phyloP scores from a whole-genome alignment of 140 eudicot species.

The Oenanthe javanica region DNA sequence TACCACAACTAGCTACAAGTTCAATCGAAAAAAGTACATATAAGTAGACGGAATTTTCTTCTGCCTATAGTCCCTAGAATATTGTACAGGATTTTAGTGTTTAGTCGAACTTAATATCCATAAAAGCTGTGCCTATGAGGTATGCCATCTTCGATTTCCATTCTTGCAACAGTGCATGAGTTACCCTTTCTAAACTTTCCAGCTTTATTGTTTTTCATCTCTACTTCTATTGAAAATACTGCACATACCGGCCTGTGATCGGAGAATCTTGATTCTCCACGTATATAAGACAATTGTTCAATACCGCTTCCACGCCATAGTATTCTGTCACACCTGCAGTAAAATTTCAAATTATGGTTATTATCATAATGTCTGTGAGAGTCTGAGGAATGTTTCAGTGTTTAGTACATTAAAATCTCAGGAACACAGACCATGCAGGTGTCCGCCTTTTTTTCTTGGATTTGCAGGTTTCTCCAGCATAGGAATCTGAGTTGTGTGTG shows the following conservation, averaged over 20 bases:
- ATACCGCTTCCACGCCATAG: slow-evolving; percentile 65
- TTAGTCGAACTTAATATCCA: slow-evolving; percentile 6
- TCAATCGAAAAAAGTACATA: neutral
- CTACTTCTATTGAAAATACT: slow-evolving; percentile 48
- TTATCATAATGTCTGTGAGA: neutral
- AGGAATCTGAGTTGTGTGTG: slow-evolving; percentile 53
- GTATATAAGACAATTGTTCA: slow-evolving; percentile 45
- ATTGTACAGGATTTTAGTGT: neutral
- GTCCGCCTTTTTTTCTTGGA: slow-evolving; percentile 66
- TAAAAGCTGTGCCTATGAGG: slow-evolving; percentile 43
- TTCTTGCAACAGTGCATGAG: slow-evolving; percentile 38
- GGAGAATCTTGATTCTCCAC: slow-evolving; percentile 69
- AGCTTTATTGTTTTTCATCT: slow-evolving; percentile 27
- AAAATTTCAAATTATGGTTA: neutral
- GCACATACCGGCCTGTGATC: slow-evolving; percentile 81
- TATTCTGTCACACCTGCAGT: slow-evolving; percentile 67
- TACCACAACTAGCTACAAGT: neutral
- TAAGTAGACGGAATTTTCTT: neutral
- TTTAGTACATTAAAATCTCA: neutral
- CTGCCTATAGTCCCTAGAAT: neutral
- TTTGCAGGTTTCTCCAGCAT: slow-evolving; percentile 56
- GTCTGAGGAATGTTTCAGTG: too few relatives aligned
- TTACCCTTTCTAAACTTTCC: slow-evolving; percentile 46
- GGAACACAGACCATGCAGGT: slow-evolving; percentile 50
- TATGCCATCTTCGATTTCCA: slow-evolving; percentile 25